A percentile compares a stretch with the other conserved stretches of the same genome.
Evolutionary conservation across 768 basidiomycete genomes (phyloP).

Genomic region (Agrocybe pediades): DNA sequence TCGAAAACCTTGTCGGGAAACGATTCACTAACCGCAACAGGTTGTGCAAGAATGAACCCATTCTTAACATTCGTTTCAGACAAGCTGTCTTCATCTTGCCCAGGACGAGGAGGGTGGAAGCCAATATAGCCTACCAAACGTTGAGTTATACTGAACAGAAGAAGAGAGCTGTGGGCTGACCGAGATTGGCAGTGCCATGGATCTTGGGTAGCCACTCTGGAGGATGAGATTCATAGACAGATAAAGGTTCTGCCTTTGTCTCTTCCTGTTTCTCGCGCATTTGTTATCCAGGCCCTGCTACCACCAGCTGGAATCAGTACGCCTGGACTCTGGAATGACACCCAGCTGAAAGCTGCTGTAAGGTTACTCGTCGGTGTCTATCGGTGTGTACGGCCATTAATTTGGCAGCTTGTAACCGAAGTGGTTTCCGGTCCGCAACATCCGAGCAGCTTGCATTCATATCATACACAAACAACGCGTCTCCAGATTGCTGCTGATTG

Average conservation of each 20-base stretch:
- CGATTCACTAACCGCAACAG: constrained; percentile 54
- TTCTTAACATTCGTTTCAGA: constrained; percentile 65
- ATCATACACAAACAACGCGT: neutral
- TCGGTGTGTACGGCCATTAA: no score
- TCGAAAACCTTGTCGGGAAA: neutral
- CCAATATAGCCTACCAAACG: constrained; percentile 64
- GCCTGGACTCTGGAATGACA: no score
- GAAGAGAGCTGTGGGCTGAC: constrained; percentile 33
- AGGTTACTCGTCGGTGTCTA: no score
- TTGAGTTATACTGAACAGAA: neutral
- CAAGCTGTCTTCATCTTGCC: constrained; percentile 75
- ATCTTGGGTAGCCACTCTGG: constrained; percentile 73
- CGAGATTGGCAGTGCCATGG: constrained; percentile 70
- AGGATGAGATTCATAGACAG: constrained; percentile 67
- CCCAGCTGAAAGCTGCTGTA: no score
- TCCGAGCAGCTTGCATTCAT: neutral
- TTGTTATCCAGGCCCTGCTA: neutral
- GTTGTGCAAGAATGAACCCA: constrained; percentile 56
- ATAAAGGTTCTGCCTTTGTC: constrained; percentile 28
- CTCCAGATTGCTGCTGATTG: neutral
- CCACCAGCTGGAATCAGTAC: no score
- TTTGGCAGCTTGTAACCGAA: no score
- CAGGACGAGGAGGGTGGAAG: constrained; percentile 73
- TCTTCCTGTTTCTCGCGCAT: constrained; percentile 42
- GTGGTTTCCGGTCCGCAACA: neutral